phyloP scores from a whole-genome alignment of 495 filamentous ascomycete species.

The Aspergillus funiculosus region DNA sequence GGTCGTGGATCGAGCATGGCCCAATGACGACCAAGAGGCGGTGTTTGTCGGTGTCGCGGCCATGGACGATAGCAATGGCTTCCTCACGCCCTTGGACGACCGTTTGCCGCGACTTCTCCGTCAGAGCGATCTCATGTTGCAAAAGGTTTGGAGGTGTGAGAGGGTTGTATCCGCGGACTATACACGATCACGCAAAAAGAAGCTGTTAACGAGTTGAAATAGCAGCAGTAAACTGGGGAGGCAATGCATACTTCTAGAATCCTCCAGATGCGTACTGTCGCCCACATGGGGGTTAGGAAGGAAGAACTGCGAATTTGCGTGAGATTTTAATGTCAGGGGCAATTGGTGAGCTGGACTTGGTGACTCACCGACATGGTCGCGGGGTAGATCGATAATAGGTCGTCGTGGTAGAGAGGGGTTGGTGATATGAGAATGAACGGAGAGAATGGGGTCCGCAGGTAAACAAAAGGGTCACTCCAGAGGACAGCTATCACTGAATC shows the following conservation, averaged over 20 bases:
- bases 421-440: slow-evolving; percentile 18
- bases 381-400: slow-evolving; percentile 12
- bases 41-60: slow-evolving; percentile 60
- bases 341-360: slow-evolving; percentile 10
- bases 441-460: not conserved
- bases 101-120: slow-evolving; percentile 66
- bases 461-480: not conserved
- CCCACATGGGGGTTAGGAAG: slow-evolving; percentile 87
- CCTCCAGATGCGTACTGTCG: slow-evolving; percentile 71
- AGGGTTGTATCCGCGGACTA: slow-evolving; percentile 88
- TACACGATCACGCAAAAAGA: slow-evolving; percentile 9
- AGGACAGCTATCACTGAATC: not conserved
- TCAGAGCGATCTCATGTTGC: slow-evolving; percentile 88
- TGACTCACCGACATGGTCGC: slow-evolving; percentile 42
- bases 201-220: slow-evolving; percentile 6
- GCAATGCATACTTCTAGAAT: slow-evolving; percentile 72
- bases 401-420: not conserved
- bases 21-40: slow-evolving; percentile 90
- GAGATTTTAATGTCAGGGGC: slow-evolving; percentile 5
- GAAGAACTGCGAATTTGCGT: slow-evolving; percentile 57
- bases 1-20: slow-evolving; percentile 97
- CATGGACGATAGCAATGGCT: slow-evolving; percentile 72
- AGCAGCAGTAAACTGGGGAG: slow-evolving; percentile 3
- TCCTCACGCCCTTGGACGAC: slow-evolving; percentile 79
- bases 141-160: slow-evolving; percentile 90